Evolutionary conservation across 129 eudicot genomes (phyloP).

Genomic region (Artemisia annua): DNA sequence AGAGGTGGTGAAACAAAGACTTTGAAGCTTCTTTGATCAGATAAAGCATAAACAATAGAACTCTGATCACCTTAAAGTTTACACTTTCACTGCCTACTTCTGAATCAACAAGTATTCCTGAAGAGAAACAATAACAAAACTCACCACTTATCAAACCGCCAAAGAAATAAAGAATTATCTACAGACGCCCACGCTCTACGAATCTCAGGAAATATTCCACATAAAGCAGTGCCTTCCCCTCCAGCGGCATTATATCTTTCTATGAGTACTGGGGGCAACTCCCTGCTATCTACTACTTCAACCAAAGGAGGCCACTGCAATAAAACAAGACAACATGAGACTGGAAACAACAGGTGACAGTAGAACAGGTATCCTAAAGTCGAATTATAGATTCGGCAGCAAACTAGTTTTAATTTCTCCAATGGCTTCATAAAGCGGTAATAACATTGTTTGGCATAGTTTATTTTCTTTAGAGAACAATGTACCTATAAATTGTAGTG

Average conservation of each 20-base stretch:
- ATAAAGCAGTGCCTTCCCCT: constrained; percentile 96
- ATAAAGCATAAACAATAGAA: too few relatives aligned
- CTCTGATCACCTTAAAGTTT: too few relatives aligned
- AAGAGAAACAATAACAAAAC: constrained; percentile 2
- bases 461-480: too few relatives aligned
- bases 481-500: not conserved
- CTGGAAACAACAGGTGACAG: not conserved
- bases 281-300: constrained; percentile 94
- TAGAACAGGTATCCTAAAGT: not conserved
- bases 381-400: not conserved
- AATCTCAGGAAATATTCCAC: constrained; percentile 97
- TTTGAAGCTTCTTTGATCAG: too few relatives aligned
- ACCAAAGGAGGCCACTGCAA: constrained; percentile 98
- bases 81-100: too few relatives aligned
- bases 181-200: constrained; percentile 99
- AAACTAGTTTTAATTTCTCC: too few relatives aligned
- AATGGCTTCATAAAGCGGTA: too few relatives aligned
- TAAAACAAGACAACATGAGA: constrained; percentile 17
- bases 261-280: constrained; percentile 82
- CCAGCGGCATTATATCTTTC: constrained; percentile 94
- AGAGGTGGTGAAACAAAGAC: too few relatives aligned
- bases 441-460: too few relatives aligned
- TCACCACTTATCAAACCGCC: constrained; percentile 98
- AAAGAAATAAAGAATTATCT: constrained; percentile 84
- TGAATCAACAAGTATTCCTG: too few relatives aligned